Evolutionary conservation across 352 stramenopile genomes (phyloP).

Genomic region (Globisporangium orthogonon): DNA sequence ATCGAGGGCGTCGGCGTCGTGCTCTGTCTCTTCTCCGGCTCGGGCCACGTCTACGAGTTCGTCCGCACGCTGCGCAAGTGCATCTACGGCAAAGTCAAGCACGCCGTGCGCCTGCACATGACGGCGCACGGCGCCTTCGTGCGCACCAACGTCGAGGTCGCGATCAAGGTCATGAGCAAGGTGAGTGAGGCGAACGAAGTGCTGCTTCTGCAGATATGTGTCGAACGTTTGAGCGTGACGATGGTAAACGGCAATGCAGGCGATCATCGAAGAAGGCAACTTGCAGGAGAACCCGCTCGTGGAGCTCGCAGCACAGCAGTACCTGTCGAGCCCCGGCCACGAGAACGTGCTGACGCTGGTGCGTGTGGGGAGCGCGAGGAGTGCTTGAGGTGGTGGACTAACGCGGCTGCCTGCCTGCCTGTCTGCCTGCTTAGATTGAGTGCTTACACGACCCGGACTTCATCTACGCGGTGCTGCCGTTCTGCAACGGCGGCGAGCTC

Average conservation of each 20-base stretch:
- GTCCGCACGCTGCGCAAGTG: conserved; percentile 83
- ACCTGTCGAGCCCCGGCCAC: conserved; percentile 72
- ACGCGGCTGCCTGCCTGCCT: neutral
- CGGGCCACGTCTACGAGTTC: conserved; percentile 80
- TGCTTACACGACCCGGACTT: conserved; percentile 80
- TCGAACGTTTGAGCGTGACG: neutral
- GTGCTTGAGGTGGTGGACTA: neutral
- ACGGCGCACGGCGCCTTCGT: conserved; percentile 68
- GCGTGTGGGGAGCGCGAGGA: conserved; percentile 4
- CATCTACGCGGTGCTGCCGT: conserved; percentile 81
- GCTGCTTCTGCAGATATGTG: too few species aligned
- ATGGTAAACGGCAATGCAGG: conserved; percentile 20
- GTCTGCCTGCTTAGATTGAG: conserved; percentile 37
- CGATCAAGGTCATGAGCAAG: conserved; percentile 89
- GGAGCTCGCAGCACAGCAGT: conserved; percentile 81
- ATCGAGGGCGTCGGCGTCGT: conserved; percentile 73
- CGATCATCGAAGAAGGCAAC: conserved; percentile 83
- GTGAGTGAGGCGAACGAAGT: conserved; percentile 14
- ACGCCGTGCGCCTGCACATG: conserved; percentile 79
- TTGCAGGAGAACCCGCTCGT: conserved; percentile 84
- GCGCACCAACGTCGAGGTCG: conserved; percentile 74
- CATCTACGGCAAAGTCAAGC: conserved; percentile 87
- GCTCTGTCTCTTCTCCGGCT: conserved; percentile 75
- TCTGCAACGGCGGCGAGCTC: conserved; percentile 80
- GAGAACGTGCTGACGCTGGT: conserved; percentile 82